Conservation (phyloP, 495 filamentous ascomycete genomes). For the Aspergillus sclerotioniger region DNA sequence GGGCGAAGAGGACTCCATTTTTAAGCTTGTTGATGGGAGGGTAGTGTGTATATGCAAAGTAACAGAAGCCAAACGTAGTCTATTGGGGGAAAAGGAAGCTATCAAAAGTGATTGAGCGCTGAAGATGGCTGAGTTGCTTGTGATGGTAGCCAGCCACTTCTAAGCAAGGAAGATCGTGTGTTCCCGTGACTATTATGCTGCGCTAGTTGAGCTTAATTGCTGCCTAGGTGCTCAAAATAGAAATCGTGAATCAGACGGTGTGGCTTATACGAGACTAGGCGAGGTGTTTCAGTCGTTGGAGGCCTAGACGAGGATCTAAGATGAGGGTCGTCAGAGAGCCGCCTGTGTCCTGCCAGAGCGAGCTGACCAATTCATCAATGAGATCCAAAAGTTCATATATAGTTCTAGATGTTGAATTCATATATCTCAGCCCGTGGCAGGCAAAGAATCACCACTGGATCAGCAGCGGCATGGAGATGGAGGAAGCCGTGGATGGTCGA, state of each 20-base stretch:
- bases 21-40: background rate
- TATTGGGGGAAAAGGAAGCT: background rate
- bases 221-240: background rate
- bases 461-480: too few relatives aligned
- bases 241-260: background rate
- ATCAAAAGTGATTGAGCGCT: background rate
- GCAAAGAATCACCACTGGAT: background rate
- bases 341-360: background rate
- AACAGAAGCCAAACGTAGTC: background rate
- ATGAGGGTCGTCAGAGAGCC: background rate
- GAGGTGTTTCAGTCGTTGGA: background rate
- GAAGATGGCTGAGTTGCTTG: background rate
- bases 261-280: background rate
- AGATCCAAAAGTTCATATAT: background rate
- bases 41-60: background rate
- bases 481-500: background rate
- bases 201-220: background rate
- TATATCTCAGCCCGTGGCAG: background rate
- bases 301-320: background rate
- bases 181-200: background rate
- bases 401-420: background rate
- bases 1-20: conserved; percentile 6
- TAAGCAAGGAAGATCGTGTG: background rate
- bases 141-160: background rate
- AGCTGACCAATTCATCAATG: background rate